Evolutionary conservation across 768 basidiomycete species (phyloP).

Genomic region (Russula dissimulans): DNA sequence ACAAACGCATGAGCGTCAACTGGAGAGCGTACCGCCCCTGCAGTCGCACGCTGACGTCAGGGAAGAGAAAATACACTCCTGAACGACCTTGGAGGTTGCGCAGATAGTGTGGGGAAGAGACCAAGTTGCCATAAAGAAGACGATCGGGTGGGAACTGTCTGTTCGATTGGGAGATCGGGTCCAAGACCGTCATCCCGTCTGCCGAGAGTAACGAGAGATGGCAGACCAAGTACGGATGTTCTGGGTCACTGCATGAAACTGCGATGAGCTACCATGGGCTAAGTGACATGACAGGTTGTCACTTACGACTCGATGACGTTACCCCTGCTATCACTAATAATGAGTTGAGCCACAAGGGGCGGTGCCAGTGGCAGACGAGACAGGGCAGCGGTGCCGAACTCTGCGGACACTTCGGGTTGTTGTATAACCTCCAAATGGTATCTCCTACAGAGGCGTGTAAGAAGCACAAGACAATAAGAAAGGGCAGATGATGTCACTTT

Average conservation of each 20-base stretch:
- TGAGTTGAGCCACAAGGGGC: slow-evolving; percentile 72
- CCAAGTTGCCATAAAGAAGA: slow-evolving; percentile 76
- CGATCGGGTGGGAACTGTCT: slow-evolving; percentile 40
- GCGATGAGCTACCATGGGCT: not conserved
- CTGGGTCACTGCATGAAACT: slow-evolving; percentile 52
- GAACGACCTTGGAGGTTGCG: slow-evolving; percentile 71
- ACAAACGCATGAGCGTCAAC: slow-evolving; percentile 63
- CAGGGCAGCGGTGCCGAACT: slow-evolving; percentile 64
- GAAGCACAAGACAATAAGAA: not conserved
- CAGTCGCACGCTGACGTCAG: slow-evolving; percentile 80
- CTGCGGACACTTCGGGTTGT: slow-evolving; percentile 73
- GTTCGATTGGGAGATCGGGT: slow-evolving; percentile 52
- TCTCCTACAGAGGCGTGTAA: slow-evolving; percentile 24
- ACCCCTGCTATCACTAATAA: slow-evolving; percentile 62
- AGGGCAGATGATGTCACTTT: slow-evolving; percentile 14
- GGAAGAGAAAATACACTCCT: slow-evolving; percentile 84
- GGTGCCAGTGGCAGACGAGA: slow-evolving; percentile 80
- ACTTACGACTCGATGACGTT: slow-evolving; percentile 74
- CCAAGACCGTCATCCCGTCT: slow-evolving; percentile 54
- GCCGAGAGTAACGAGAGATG: slow-evolving; percentile 68
- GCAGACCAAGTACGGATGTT: slow-evolving; percentile 81
- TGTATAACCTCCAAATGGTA: slow-evolving; percentile 84
- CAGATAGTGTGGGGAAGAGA: slow-evolving; percentile 71
- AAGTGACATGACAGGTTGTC: slow-evolving; percentile 17
- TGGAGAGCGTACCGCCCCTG: slow-evolving; percentile 69